Base-by-base conservation (phyloP, 1,284 basidiomycete species). In the Puccinia polysora region DNA sequence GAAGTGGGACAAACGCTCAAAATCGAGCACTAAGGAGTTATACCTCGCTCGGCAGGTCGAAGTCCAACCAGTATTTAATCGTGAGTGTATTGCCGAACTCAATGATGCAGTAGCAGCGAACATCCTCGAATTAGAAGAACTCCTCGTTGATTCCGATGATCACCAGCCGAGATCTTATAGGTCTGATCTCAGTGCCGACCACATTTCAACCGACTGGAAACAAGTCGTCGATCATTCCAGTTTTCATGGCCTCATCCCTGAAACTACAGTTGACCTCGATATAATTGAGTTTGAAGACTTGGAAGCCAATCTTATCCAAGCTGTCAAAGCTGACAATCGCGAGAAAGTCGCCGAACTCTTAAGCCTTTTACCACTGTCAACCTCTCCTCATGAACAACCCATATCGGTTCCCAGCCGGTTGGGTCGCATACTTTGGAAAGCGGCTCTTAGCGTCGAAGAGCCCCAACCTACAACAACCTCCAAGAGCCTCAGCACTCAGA, bases 1-100 rank as follows among this genome's bases (percentile, higher is more conserved):
- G 79, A 99, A 99, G 80, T 99, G 93, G 86, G 96, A 98, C 82
- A 99, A 98, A 81, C 86, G 91, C 70, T 93, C 90, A 47, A 97
- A 89, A 75, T 93, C 89, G 15, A 89, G 88, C 40, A 97, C 90
- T 18, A 97, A 96, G 81, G 96, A 99, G 80, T 84, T 98, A 12
- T 98, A 98, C 80, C 86, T 99, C 40, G 87, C 92, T 64, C 87
- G 96, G 40, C 96, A 98, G 80, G 95, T 99, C 12, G 96, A 99
- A 76, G 91, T 97, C 14, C 96, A 98, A 79, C 96, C 95, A 2
- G 92, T 93, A 55, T 97, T 97, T 81, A 96, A 97, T 79, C 85
- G 96, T 81, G 93, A 97, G 86, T 90, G 97, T 78, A 95, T 99
- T 74, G 90, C 93, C 60, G 93, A 97, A 79, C 84, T 98, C 56